Evolutionary conservation across 345 rosid species (phyloP).

Genomic region (Salix arbutifolia): DNA sequence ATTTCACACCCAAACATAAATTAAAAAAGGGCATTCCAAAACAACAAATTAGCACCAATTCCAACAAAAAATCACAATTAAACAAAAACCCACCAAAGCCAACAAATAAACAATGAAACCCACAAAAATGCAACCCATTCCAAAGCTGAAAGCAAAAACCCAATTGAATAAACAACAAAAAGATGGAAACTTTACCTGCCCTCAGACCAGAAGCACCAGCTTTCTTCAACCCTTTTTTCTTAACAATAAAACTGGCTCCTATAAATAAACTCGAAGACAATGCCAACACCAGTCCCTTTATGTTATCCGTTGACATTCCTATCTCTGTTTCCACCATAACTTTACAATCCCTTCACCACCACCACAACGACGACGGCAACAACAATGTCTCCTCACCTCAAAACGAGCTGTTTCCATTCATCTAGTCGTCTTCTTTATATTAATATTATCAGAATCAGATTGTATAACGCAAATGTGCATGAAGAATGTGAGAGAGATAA

Average conservation of each 20-base stretch:
- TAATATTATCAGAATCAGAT: background rate
- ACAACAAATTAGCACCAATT: background rate
- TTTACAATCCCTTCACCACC: background rate
- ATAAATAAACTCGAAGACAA: slow-evolving; percentile 77
- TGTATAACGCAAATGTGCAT: background rate
- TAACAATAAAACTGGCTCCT: slow-evolving; percentile 84
- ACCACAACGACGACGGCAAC: background rate
- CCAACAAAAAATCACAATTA: background rate
- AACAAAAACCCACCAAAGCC: background rate
- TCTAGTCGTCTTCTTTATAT: background rate
- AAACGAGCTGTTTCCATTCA: slow-evolving; percentile 9
- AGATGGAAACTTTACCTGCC: slow-evolving; percentile 48
- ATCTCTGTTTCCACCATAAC: slow-evolving; percentile 40
- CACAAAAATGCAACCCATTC: background rate
- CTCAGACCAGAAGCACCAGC: slow-evolving; percentile 65
- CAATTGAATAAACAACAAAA: background rate
- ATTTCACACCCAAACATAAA: background rate
- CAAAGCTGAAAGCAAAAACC: background rate
- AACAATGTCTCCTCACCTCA: background rate
- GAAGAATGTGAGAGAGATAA: no score
- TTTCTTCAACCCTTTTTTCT: slow-evolving; percentile 82
- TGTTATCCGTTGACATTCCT: slow-evolving; percentile 80
- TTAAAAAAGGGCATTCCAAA: background rate
- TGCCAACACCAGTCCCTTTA: slow-evolving; percentile 79
- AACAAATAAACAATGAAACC: background rate